phyloP scores from a whole-genome alignment of 371 early-diverging fungal species.

The Zancudomyces culisetae region DNA sequence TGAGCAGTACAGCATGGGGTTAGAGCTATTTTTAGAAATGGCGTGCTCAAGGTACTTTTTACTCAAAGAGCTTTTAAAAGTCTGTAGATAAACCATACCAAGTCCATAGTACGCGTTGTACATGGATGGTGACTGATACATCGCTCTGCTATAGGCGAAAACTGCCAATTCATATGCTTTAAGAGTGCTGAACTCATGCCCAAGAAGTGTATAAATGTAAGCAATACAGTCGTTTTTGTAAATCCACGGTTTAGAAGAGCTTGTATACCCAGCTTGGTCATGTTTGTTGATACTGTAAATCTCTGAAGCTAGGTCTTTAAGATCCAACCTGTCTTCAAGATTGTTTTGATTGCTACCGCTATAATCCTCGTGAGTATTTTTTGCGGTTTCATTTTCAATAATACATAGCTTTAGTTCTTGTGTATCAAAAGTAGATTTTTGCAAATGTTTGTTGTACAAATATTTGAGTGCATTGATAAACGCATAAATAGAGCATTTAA shows the following conservation, averaged over 20 bases:
- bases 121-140: background rate
- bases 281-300: background rate
- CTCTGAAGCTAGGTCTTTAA: background rate
- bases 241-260: background rate
- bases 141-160: background rate
- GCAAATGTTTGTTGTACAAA: background rate
- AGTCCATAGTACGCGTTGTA: background rate
- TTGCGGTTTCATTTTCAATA: background rate
- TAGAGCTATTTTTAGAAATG: background rate
- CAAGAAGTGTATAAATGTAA: background rate
- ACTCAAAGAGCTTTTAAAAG: background rate
- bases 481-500: background rate
- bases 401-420: background rate
- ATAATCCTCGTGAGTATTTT: background rate
- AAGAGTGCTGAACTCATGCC: background rate
- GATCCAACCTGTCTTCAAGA: background rate
- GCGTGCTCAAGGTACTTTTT: background rate
- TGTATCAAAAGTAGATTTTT: background rate
- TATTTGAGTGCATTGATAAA: background rate
- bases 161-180: background rate
- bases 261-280: background rate
- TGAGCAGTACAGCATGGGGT: background rate
- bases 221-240: background rate
- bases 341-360: background rate
- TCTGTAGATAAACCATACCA: background rate